A percentile compares a stretch with the other conserved stretches of the same genome.
Evolutionary conservation across 352 stramenopile species (phyloP).

Genomic region (Globisporangium mamillatum): DNA sequence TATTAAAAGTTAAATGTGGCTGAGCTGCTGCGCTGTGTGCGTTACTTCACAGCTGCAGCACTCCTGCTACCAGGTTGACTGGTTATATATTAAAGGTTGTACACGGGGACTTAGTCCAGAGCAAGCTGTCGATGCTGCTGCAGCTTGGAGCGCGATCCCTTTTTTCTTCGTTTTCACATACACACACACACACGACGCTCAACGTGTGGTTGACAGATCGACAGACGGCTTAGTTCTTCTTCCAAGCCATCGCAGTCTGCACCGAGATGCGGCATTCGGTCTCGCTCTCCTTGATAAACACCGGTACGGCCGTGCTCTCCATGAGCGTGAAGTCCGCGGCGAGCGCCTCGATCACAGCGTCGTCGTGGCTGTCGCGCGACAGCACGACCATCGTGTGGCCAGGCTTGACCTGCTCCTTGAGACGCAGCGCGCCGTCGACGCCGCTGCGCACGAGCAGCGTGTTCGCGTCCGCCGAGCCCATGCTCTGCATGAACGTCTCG

Average conservation of each 20-base stretch:
- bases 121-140: no score
- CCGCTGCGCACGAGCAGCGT: slow-evolving; percentile 44
- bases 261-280: slow-evolving; percentile 49
- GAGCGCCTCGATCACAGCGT: slow-evolving; percentile 29
- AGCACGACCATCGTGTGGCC: slow-evolving; percentile 64
- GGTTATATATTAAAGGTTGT: no score
- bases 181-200: background rate
- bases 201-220: background rate
- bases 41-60: no score
- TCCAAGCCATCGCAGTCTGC: slow-evolving; percentile 50
- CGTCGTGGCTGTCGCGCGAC: slow-evolving; percentile 30
- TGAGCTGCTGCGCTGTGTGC: no score
- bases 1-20: no score
- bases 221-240: slow-evolving; percentile 18
- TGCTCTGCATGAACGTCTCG: slow-evolving; percentile 48
- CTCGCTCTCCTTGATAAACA: slow-evolving; percentile 47
- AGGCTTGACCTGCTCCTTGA: slow-evolving; percentile 50
- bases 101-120: no score
- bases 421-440: slow-evolving; percentile 33
- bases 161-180: background rate
- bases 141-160: background rate
- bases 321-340: slow-evolving; percentile 43
- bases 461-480: slow-evolving; percentile 17
- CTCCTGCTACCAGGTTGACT: no score
- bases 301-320: slow-evolving; percentile 38